Base-by-base conservation (phyloP, 306 rosid species). In the Urtica urens region DNA sequence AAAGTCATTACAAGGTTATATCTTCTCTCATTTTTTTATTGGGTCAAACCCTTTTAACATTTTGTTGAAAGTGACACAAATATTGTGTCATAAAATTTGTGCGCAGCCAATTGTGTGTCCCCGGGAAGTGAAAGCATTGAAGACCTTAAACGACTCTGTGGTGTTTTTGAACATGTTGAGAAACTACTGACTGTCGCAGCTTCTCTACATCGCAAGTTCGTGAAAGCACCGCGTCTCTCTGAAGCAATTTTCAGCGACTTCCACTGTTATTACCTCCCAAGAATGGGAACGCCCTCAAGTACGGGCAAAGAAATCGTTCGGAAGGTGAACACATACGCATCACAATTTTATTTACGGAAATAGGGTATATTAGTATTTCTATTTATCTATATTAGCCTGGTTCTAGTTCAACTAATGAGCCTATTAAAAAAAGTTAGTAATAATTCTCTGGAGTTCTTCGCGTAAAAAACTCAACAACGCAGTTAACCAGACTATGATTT, bases 141-240 rank as follows among this genome's bases (percentile, higher is more conserved):
- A 46, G 94, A 92, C 73, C 64, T 85, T 16, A 71, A 70, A 63
- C 71, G 69, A 57, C 64, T 92, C 23, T 75, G 72, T 56, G 74
- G 56, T 42, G 84, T 70, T 73, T 78, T 85, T 45, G 96, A 82
- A 53, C 87, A 64, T 63, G 74, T 92, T 31, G 96, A 92, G 77
- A 85, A 77, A 59, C 71, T 85, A 50, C 57, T 92, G 49, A 60
- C 67, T 13, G 45, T 79, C 31, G 86, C 94, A 58, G 94, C 94
- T 55, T 85, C 99, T 64, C 96, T 92, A 53, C 87, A 81, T 64
- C 81, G 86, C 39, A 85, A 85, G 66, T 78, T 85, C 58, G 40
- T 58, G 50, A 72, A 76, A 59, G 82, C 95, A 54, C 95, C 85
- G 8, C 79, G 85, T n/a, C 82, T 90, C 28, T 62, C 83, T 38